Base-by-base conservation (phyloP, 2,329 filamentous ascomycete species). In the Incumbomyces lentus region DNA sequence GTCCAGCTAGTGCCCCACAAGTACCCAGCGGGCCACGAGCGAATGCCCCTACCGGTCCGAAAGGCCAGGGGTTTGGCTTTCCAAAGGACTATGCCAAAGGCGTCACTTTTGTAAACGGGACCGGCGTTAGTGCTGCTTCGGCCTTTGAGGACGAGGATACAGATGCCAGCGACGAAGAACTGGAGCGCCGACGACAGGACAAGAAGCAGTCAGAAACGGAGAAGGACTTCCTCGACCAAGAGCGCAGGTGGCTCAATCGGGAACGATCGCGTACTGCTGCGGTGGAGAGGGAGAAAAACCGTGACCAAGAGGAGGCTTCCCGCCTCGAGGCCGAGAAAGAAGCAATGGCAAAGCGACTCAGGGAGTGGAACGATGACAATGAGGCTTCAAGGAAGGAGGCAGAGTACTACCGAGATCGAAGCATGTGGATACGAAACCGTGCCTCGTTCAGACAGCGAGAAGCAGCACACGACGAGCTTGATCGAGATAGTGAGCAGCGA, bases 361-460 rank as follows among this genome's bases (percentile, higher is more conserved):
- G 74, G 38, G 79, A 82, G n/a, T 96, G 88, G 78, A 83, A 96
- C 56, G 92, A 98, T 57, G 88, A 95, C 56, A 69, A 75, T n/a
- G 89, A 96, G 66, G 75, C 78, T 6, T 73, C 72, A 14, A 75
- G 82, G 18, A 88, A 86, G 64, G 68, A 70, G 2, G 80, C 88
- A 50, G 76, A 84, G 33, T 98, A 95, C 70, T 96, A 95, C 66
- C 75, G 81, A 40, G 90, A 98, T 58, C 84, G 83, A 41, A 83
- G 82, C 34, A 75, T 79, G 17, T 98, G 90, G 88, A 80, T 84
- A 48, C 80, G 88, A 14, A 90, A 88, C 60, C 83, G 92, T 39
- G 79, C 78, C 1, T 70, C 74, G 13, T 86, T 88, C 59, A 77
- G 86, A 31, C 76, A 76, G 6, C 77, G 84, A 5, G 92, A 98